phyloP scores from a whole-genome alignment of 257 asterid species.

The Ajuga chamaepitys region DNA sequence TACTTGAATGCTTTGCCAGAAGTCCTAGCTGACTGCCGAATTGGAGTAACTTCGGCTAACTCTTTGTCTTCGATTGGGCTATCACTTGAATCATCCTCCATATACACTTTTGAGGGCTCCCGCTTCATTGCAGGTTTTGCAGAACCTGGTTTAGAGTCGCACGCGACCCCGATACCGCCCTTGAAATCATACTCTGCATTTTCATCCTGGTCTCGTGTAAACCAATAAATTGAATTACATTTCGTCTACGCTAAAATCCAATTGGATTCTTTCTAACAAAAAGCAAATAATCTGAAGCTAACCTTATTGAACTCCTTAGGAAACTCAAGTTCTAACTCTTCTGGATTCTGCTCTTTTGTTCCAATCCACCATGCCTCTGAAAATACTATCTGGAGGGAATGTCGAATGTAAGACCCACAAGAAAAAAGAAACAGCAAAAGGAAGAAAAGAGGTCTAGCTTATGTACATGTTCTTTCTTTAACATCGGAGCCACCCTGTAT shows the following conservation, averaged over 20 bases:
- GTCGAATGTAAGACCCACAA: conserved; percentile 7
- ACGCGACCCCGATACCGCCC: conserved; percentile 68
- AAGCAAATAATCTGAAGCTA: conserved; percentile 16
- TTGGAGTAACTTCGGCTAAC: conserved; percentile 45
- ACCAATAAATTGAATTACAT: conserved; percentile 11
- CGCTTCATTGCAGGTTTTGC: conserved; percentile 25
- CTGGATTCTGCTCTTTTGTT: conserved; percentile 78
- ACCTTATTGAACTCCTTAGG: conserved; percentile 70
- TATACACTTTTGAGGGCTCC: conserved; percentile 35
- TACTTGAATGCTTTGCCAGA: conserved; percentile 69
- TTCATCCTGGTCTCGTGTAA: conserved; percentile 38
- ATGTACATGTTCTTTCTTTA: neutral
- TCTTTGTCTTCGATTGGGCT: conserved; percentile 38
- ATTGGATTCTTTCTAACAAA: conserved; percentile 5
- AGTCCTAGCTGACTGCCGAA: conserved; percentile 69
- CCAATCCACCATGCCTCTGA: conserved; percentile 99
- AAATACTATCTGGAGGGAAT: conserved; percentile 60
- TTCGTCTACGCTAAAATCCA: neutral
- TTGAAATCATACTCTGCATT: conserved; percentile 51
- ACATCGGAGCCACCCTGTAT: neutral
- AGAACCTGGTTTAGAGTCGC: conserved; percentile 22
- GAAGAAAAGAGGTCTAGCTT: neutral
- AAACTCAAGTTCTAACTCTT: conserved; percentile 60
- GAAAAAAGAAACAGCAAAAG: neutral
- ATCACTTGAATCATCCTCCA: conserved; percentile 40